Percentiles rank a stretch among this genome's conserved stretches.
These are phyloP conservation scores for Exophiala spinifera DNA, from an alignment of 2,329 filamentous ascomycete species.

Conservation along the genomic window DNA sequence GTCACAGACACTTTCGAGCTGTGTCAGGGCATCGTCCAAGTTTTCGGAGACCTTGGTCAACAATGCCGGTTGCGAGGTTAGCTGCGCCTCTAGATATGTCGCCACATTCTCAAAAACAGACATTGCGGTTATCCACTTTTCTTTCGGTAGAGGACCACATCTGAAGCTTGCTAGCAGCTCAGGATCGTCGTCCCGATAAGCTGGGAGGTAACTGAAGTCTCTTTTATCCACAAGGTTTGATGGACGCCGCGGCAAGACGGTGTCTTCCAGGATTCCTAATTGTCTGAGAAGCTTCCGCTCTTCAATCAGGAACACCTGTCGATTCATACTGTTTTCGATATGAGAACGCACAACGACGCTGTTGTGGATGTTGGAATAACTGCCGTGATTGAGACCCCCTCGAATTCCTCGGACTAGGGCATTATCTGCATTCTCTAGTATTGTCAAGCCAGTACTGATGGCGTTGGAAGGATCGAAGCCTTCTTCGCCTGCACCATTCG, in stretches of 20 bases:
- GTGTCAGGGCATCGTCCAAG: neutral
- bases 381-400: constrained; percentile 41
- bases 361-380: constrained; percentile 45
- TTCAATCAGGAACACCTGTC: constrained; percentile 44
- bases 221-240: constrained; percentile 23
- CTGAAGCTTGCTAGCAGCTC: constrained; percentile 10
- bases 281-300: constrained; percentile 41
- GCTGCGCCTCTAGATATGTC: constrained; percentile 24
- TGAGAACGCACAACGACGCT: constrained; percentile 39
- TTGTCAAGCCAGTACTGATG: constrained; percentile 40
- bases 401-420: constrained; percentile 38
- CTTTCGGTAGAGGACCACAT: constrained; percentile 23
- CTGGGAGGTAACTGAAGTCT: constrained; percentile 25
- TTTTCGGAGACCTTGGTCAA: constrained; percentile 12
- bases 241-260: constrained; percentile 7
- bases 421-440: constrained; percentile 40
- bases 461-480: constrained; percentile 40
- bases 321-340: constrained; percentile 26
- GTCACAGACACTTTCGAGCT: neutral
- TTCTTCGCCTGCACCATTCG: constrained; percentile 37
- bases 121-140: constrained; percentile 24
- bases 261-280: constrained; percentile 30
- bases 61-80: constrained; percentile 5
- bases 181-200: constrained; percentile 22
- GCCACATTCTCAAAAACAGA: constrained; percentile 20